Conservation (phyloP, 352 stramenopile species). For the Globisporangium okanoganense region DNA sequence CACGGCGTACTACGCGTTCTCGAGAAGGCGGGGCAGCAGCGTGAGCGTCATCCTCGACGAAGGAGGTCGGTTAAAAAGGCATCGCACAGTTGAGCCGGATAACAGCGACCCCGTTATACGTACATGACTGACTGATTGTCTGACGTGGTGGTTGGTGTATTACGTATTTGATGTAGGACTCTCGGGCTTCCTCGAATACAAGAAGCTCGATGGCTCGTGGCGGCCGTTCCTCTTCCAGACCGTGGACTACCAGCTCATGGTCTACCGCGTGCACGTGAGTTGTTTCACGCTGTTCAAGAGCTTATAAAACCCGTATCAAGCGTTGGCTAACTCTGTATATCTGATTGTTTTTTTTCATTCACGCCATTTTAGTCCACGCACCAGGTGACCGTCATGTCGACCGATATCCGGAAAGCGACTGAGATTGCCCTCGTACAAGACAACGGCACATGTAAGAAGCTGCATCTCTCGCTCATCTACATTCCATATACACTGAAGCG, state of each 20-base stretch:
- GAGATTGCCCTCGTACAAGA: slow-evolving; percentile 41
- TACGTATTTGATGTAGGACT: slow-evolving; percentile 13
- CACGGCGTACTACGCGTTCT: slow-evolving; percentile 65
- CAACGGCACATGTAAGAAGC: slow-evolving; percentile 1
- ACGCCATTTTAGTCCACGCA: slow-evolving; percentile 67
- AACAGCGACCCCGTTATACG: too few relatives aligned
- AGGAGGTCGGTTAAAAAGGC: slow-evolving; percentile 8
- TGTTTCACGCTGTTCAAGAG: neutral
- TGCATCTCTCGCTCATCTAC: too few relatives aligned
- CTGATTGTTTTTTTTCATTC: neutral
- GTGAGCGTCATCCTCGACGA: slow-evolving; percentile 42
- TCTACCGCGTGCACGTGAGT: slow-evolving; percentile 69
- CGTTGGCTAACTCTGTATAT: neutral
- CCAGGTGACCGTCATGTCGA: slow-evolving; percentile 70
- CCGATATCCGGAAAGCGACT: slow-evolving; percentile 54
- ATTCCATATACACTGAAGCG: too few relatives aligned
- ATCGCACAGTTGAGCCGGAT: too few relatives aligned
- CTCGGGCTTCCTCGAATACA: slow-evolving; percentile 70
- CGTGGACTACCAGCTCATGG: slow-evolving; percentile 54
- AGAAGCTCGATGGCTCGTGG: slow-evolving; percentile 67
- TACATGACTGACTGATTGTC: neutral
- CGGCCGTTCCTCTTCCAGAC: slow-evolving; percentile 78
- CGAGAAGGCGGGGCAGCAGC: slow-evolving; percentile 38
- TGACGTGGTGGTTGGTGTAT: neutral
- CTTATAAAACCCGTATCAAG: neutral